Base-by-base conservation (phyloP, 257 asterid species). In the Fraxinus americana region DNA sequence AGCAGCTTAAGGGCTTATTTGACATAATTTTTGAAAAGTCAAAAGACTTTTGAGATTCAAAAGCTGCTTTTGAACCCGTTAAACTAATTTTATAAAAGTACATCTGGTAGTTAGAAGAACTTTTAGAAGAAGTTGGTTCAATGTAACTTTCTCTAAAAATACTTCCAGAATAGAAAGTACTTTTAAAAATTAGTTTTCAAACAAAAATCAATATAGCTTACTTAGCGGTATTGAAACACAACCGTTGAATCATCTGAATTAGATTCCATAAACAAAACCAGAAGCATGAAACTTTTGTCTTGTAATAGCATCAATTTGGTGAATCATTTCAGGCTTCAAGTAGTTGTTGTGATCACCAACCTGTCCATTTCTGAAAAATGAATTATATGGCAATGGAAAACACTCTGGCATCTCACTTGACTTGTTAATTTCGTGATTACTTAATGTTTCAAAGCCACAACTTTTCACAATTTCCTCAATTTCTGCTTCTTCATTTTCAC, bases 221-320 rank as follows among this genome's bases (percentile, higher is more conserved):
- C 35, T 32, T 38, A 7, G 8, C 48, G 4, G 11, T 14, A 10
- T 41, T 10, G 14, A 2, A 41, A 41, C 14, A 41, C 48, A 41
- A 41, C 14, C 0, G 43, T 8, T 38, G 43, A 38, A 38, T 38
- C 13, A 41, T 41, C 48, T 41, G 48, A 41, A 52, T 50, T 78
- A 88, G 77, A 88, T 67, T 71, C 90, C 90, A 83, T 84, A 88
- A 32, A 72, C 14, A 78, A 85, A 88, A 65, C 90, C 92, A 84
- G 19, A 68, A 0, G 43, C 84, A 71, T 87, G 74, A 73, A 89
- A 85, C 7, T 78, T 84, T 0, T 71, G 77, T 75, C 67, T 76
- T 7, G 92, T 85, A 72, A 83, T 21, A 7, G 29, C 83, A 83
- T 89, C 94, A 30, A 89, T 88, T n/a, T 57, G 80, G 19, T 69